Evolutionary conservation across 2,329 filamentous ascomycete genomes (phyloP).

Genomic region (Stenocarpella maydis): DNA sequence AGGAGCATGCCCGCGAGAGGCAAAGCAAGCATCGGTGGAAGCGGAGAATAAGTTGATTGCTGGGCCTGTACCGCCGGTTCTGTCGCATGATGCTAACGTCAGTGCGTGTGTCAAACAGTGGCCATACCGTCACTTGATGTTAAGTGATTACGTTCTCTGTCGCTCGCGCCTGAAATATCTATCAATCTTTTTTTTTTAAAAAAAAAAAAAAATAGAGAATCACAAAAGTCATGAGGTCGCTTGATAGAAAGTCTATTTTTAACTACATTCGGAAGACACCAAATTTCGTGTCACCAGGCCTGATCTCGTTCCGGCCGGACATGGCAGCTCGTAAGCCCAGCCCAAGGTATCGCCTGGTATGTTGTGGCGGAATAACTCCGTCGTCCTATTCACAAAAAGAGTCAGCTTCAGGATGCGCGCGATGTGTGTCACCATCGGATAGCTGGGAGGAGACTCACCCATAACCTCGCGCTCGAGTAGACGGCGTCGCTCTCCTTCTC

Average conservation of each 20-base stretch:
- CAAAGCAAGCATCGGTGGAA: no score
- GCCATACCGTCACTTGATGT: neutral
- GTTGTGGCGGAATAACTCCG: constrained; percentile 79
- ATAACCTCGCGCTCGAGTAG: constrained; percentile 87
- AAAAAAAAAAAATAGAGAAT: no score
- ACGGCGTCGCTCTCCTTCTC: constrained; percentile 89
- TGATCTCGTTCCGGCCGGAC: constrained; percentile 70
- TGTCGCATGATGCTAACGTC: neutral
- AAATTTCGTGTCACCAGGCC: constrained; percentile 72
- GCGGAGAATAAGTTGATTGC: neutral
- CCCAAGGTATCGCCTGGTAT: constrained; percentile 77
- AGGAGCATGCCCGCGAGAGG: neutral
- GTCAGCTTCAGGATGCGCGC: neutral
- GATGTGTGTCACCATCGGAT: constrained; percentile 12
- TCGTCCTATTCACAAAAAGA: constrained; percentile 63
- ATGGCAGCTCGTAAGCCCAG: constrained; percentile 76
- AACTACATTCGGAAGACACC: constrained; percentile 83
- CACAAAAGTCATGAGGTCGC: neutral
- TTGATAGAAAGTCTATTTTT: neutral
- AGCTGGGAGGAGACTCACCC: constrained; percentile 62
- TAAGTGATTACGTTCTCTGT: neutral
- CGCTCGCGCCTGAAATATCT: neutral
- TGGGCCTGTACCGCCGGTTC: neutral
- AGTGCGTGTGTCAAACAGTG: neutral
- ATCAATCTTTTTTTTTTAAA: no score